Percentiles rank a stretch among this genome's conserved stretches.
Conservation (phyloP, 2,329 filamentous ascomycete species). For the Trematosphaeria pertusa region DNA sequence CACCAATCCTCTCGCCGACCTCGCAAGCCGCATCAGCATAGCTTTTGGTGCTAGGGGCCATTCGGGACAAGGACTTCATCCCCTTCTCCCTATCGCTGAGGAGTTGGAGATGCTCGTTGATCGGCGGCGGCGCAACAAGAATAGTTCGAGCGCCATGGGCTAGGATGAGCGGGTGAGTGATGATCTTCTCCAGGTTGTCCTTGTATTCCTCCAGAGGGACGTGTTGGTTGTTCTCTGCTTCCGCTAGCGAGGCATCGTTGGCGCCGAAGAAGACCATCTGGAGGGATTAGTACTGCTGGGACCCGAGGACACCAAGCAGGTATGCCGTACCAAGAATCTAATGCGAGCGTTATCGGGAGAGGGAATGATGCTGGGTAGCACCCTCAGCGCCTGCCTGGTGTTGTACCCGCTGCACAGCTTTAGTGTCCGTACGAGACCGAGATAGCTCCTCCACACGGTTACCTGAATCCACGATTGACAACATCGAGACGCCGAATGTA, state of each 20-base stretch:
- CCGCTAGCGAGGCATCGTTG: slow-evolving; percentile 81
- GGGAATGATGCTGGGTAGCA: slow-evolving; percentile 75
- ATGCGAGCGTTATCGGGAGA: slow-evolving; percentile 67
- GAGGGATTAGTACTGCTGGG: background rate
- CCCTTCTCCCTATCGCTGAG: slow-evolving; percentile 51
- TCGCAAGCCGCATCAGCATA: slow-evolving; percentile 72
- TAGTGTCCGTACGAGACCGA: slow-evolving; percentile 5
- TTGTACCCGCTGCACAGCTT: slow-evolving; percentile 72
- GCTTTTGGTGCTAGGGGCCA: slow-evolving; percentile 65
- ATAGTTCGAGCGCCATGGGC: slow-evolving; percentile 77
- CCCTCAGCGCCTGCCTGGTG: slow-evolving; percentile 73
- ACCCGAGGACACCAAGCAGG: background rate
- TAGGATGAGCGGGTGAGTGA: slow-evolving; percentile 72
- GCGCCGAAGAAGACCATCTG: slow-evolving; percentile 85
- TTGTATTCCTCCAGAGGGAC: slow-evolving; percentile 79
- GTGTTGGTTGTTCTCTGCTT: slow-evolving; percentile 71
- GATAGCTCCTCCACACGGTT: slow-evolving; percentile 12
- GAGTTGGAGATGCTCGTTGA: slow-evolving; percentile 77
- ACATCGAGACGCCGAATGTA: slow-evolving; percentile 83
- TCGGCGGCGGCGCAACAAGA: slow-evolving; percentile 80
- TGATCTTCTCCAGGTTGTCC: slow-evolving; percentile 73
- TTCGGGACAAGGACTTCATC: slow-evolving; percentile 54
- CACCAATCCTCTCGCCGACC: slow-evolving; percentile 60
- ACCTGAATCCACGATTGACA: slow-evolving; percentile 83
- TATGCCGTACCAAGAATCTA: slow-evolving; percentile 65